Percentiles rank a stretch among this genome's conserved stretches.
Conservation (phyloP, 441 rosid species). For the Melastoma candidum region DNA sequence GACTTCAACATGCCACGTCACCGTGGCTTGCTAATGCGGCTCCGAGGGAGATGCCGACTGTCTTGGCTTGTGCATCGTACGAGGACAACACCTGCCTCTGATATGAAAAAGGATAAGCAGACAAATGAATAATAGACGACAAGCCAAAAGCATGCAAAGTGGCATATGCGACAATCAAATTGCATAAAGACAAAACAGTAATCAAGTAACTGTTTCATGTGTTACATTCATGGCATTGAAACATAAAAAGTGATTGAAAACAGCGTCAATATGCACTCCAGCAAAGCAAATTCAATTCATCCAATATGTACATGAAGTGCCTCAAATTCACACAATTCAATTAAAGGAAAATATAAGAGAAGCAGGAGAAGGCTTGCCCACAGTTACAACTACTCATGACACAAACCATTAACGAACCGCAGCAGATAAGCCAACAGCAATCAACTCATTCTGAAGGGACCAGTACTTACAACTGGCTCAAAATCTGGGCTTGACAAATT, state of each 20-base stretch:
- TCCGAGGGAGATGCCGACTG: slow-evolving; percentile 30
- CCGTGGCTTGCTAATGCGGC: slow-evolving; percentile 26
- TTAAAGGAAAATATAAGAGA: too few relatives aligned
- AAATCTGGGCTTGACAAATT: slow-evolving; percentile 55
- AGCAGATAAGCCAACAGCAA: background rate
- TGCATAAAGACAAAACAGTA: too few relatives aligned
- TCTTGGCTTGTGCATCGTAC: slow-evolving; percentile 29
- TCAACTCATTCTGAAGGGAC: background rate
- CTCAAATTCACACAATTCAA: too few relatives aligned
- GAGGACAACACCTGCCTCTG: slow-evolving; percentile 55
- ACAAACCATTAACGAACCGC: background rate
- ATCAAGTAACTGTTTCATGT: too few relatives aligned
- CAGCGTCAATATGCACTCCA: too few relatives aligned
- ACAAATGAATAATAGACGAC: background rate
- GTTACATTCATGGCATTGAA: too few relatives aligned
- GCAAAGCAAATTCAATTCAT: too few relatives aligned
- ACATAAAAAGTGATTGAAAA: too few relatives aligned
- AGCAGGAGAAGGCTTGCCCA: too few relatives aligned
- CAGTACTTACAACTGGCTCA: slow-evolving; percentile 59
- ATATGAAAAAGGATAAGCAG: slow-evolving; percentile 28
- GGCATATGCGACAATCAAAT: too few relatives aligned
- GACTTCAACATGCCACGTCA: slow-evolving; percentile 36
- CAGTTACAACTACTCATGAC: background rate
- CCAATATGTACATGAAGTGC: too few relatives aligned
- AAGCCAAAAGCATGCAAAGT: too few relatives aligned